Evolutionary conservation across 169 alveolate species (phyloP), one percentile per base, ranked within the genome.

Genomic region (Blepharisma undulans): DNA sequence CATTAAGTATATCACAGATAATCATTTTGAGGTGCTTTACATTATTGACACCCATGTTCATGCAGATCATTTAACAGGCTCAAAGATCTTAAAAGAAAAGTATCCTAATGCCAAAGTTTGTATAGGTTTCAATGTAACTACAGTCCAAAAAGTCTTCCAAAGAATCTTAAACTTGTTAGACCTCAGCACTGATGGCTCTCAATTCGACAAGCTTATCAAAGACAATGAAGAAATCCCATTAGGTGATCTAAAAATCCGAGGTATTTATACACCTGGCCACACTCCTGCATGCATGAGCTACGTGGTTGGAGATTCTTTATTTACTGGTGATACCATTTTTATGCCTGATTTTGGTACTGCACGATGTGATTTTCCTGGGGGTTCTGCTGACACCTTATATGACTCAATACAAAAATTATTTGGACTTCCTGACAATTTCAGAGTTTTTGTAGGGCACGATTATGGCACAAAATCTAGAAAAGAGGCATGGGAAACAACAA

Each of bases 231-330:
- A 79, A 33, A 25, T 79, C 71, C 34, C 29, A 32, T 22, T 79
- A 25, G 87, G 87, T 4, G 34, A 79, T 7, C 29, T 79, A n/a
- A 32, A 79, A 33, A 21, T 27, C 6, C 19, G 61, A 32, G 87
- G 61, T 7, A 79, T 79, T 27, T 33, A 79, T 10, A 79, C 87
- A 27, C 87, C 87, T 29, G 87, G 87, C 1, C 87, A 79, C 18
- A 79, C 87, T 29, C 87, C 87, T 79, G 87, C 87, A 30, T 79
- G 87, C 16, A 79, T 79, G 87, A 32, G 29, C 16, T 79, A 79
- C 19, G 61, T 79, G 29, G 25, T 79, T 14, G 87, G 87, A 3
- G 87, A 79, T 33, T 25, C 87, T 30, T 25, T 79, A 16, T 79
- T 79, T 12, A 30, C 87, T 30, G 87, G 87, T 0, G 87, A 79